Conservation (phyloP, 2,329 filamentous ascomycete genomes). For the Talaromyces marneffei region DNA sequence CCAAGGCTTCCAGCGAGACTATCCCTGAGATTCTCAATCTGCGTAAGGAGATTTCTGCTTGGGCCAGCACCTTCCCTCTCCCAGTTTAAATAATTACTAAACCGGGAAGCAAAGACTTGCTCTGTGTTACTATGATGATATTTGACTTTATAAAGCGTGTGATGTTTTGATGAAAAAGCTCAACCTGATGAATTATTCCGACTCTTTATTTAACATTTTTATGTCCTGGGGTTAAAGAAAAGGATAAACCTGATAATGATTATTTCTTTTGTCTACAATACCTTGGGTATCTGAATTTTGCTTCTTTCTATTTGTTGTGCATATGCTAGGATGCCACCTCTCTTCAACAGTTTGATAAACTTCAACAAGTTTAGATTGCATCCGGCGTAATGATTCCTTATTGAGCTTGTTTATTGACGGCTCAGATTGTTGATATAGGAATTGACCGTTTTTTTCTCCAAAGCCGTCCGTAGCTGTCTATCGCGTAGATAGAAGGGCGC, state of each 20-base stretch:
- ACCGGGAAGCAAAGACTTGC: background rate
- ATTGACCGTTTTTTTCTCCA: background rate
- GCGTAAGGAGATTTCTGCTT: slow-evolving; percentile 81
- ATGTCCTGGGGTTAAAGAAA: background rate
- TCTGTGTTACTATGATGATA: slow-evolving; percentile 4
- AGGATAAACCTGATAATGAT: slow-evolving; percentile 8
- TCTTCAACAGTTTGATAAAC: slow-evolving; percentile 15
- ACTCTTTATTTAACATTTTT: slow-evolving; percentile 1
- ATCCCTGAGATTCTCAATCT: slow-evolving; percentile 76
- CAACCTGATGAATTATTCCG: slow-evolving; percentile 15
- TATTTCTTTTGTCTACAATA: slow-evolving; percentile 2
- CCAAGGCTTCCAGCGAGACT: slow-evolving; percentile 73
- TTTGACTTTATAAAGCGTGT: background rate
- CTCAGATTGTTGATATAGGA: background rate
- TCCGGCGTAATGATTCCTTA: background rate
- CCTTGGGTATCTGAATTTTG: background rate
- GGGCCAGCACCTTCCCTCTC: slow-evolving; percentile 87
- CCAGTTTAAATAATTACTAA: slow-evolving; percentile 46
- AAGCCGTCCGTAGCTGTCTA: background rate
- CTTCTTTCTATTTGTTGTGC: background rate
- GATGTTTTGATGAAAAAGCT: slow-evolving; percentile 13
- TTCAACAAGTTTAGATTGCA: slow-evolving; percentile 11
- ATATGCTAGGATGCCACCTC: slow-evolving; percentile 6
- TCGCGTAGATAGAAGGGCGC: background rate
- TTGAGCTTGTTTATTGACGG: background rate